Conservation (phyloP, 2,329 filamentous ascomycete species). For the Tolypocladium inflatum region DNA sequence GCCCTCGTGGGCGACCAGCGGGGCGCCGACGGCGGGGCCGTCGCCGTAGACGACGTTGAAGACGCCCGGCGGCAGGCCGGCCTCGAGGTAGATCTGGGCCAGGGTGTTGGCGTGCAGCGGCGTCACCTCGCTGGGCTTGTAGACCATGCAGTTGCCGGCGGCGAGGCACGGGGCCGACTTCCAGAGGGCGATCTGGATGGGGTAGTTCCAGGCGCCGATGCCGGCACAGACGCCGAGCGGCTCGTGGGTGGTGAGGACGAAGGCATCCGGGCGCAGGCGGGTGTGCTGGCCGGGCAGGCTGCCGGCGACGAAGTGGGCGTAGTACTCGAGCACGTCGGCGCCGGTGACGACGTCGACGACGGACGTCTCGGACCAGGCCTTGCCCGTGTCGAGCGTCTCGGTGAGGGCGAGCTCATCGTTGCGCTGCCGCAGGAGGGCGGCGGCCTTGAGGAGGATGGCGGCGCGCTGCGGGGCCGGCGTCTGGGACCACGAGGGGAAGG, state of each 20-base stretch:
- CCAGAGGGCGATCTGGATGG: conserved; percentile 84
- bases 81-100: conserved; percentile 67
- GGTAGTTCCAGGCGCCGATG: conserved; percentile 89
- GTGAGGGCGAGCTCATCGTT: conserved; percentile 73
- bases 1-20: conserved; percentile 59
- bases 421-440: conserved; percentile 59
- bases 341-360: conserved; percentile 76
- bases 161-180: conserved; percentile 80
- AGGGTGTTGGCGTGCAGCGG: conserved; percentile 71
- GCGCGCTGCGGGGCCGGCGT: conserved; percentile 67
- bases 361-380: conserved; percentile 75
- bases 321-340: conserved; percentile 80
- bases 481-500: conserved; percentile 68
- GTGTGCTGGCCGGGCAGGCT: conserved; percentile 74
- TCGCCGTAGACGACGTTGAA: conserved; percentile 83
- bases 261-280: conserved; percentile 64
- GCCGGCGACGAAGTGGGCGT: conserved; percentile 69
- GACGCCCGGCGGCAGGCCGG: conserved; percentile 70
- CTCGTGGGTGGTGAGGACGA: conserved; percentile 76
- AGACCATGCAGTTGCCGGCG: conserved; percentile 83
- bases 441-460: conserved; percentile 69
- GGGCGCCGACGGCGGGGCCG: conserved; percentile 61
- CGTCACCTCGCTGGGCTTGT: conserved; percentile 83
- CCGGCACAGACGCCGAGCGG: conserved; percentile 76
- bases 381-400: conserved; percentile 81